phyloP scores from a whole-genome alignment of 805 yeast genomes.

The Debaryomyces castellii region DNA sequence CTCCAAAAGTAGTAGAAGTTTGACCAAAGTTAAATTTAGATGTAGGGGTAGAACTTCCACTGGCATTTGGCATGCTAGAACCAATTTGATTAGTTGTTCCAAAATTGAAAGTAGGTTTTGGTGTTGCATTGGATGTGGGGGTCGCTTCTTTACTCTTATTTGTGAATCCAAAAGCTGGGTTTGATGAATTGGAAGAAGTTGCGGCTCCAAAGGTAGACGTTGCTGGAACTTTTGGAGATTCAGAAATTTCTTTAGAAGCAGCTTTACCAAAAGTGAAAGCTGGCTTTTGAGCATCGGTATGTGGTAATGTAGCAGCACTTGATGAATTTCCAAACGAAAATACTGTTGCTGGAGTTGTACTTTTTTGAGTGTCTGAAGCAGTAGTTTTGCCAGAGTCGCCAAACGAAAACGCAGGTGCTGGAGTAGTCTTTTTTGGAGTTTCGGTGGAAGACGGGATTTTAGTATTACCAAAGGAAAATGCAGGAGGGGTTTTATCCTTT shows the following conservation, averaged over 20 bases:
- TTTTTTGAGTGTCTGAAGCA: constrained; percentile 2
- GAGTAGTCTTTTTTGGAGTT: background rate
- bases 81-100: constrained; percentile 4
- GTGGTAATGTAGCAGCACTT: constrained; percentile 3
- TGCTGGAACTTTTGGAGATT: background rate
- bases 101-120: constrained; percentile 8
- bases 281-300: constrained; percentile 5
- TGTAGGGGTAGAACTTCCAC: constrained; percentile 1
- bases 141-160: constrained; percentile 1
- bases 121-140: background rate
- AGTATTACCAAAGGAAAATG: constrained; percentile 5
- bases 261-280: constrained; percentile 15
- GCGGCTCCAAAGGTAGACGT: background rate
- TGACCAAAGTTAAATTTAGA: constrained; percentile 5
- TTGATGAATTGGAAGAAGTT: constrained; percentile 4
- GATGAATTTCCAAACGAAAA: constrained; percentile 8
- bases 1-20: background rate
- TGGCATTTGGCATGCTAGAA: background rate
- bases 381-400: constrained; percentile 1
- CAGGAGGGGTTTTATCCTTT: constrained; percentile 1
- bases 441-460: background rate
- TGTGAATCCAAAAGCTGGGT: constrained; percentile 4
- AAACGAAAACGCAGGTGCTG: constrained; percentile 9
- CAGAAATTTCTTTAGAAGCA: background rate
- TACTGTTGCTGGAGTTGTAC: background rate